Conservation (phyloP, 306 rosid genomes). For the Neltuma alba region DNA sequence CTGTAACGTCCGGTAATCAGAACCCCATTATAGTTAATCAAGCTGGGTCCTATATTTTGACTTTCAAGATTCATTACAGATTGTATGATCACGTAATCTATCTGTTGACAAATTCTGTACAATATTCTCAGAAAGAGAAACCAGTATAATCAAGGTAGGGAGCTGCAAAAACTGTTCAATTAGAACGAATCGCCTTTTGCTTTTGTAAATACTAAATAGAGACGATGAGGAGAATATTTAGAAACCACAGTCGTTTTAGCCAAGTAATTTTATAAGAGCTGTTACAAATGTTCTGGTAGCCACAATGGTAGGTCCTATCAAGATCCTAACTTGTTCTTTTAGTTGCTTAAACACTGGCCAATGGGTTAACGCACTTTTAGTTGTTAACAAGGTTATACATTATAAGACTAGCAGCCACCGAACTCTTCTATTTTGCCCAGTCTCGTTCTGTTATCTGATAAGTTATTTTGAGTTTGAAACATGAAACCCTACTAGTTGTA, state of each 20-base stretch:
- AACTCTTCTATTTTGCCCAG: neutral
- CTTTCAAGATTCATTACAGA: neutral
- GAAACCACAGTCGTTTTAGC: neutral
- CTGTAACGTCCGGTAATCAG: neutral
- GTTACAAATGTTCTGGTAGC: neutral
- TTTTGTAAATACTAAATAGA: neutral
- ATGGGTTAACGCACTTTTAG: neutral
- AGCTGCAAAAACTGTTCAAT: neutral
- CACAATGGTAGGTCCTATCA: neutral
- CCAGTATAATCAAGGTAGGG: neutral
- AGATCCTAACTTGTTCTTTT: neutral
- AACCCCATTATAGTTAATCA: neutral
- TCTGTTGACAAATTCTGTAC: neutral
- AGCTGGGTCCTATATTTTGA: neutral
- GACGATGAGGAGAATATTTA: neutral
- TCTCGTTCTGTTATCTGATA: neutral
- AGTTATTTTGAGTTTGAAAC: neutral
- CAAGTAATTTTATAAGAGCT: neutral
- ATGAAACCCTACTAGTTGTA: neutral
- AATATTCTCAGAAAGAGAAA: neutral
- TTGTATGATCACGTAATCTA: neutral
- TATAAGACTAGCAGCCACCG: neutral
- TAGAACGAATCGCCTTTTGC: neutral
- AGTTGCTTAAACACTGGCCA: neutral
- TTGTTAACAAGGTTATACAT: neutral